phyloP scores from a whole-genome alignment of 108 stramenopile genomes.

The Cylindrotheca closterium region DNA sequence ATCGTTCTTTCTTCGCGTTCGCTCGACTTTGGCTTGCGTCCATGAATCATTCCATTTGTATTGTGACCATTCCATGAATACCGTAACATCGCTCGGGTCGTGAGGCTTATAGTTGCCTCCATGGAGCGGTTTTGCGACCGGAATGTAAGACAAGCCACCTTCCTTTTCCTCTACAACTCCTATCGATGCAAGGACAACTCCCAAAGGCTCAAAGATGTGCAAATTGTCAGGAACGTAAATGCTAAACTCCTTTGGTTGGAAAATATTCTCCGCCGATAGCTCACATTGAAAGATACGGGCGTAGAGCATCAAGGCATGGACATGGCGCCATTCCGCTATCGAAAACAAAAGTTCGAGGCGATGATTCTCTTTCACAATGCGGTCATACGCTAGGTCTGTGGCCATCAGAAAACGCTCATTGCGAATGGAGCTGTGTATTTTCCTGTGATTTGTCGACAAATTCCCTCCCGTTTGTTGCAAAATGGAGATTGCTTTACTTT shows the following conservation, averaged over 20 bases:
- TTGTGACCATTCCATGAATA: slow-evolving; percentile 34
- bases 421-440: slow-evolving; percentile 12
- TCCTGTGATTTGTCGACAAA: background rate
- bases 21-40: slow-evolving; percentile 15
- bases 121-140: slow-evolving; percentile 20
- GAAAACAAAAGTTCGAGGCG: slow-evolving; percentile 21
- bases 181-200: slow-evolving; percentile 18
- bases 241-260: slow-evolving; percentile 17
- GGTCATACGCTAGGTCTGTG: slow-evolving; percentile 9
- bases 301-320: slow-evolving; percentile 27
- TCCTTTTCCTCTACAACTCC: slow-evolving; percentile 24
- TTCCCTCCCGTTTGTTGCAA: background rate
- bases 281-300: slow-evolving; percentile 25
- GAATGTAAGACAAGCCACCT: slow-evolving; percentile 18
- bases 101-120: slow-evolving; percentile 7
- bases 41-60: slow-evolving; percentile 35
- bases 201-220: slow-evolving; percentile 23
- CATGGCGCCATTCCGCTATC: slow-evolving; percentile 26
- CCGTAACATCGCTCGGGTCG: slow-evolving; percentile 29
- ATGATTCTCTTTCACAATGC: slow-evolving; percentile 9
- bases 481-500: background rate
- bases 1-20: slow-evolving; percentile 13
- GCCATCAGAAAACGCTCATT: slow-evolving; percentile 8
- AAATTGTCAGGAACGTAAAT: slow-evolving; percentile 20
- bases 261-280: slow-evolving; percentile 5